Percentiles rank a stretch among this genome's conserved stretches.
Conservation (phyloP, 1,284 basidiomycete species). For the Malassezia arunalokei region DNA sequence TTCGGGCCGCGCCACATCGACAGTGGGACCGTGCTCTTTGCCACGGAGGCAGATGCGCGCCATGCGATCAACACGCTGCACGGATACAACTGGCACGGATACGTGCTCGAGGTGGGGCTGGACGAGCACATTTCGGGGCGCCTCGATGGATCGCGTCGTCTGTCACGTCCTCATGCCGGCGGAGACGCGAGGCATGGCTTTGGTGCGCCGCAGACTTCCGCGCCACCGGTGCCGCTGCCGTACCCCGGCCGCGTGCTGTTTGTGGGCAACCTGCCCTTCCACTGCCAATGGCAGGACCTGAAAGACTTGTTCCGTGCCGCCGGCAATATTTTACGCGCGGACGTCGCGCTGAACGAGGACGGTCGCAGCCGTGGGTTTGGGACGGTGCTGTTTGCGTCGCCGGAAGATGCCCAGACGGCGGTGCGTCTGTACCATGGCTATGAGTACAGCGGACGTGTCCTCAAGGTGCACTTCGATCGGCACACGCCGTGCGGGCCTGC, state of each 20-base stretch:
- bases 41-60: constrained; percentile 44
- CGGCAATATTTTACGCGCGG: constrained; percentile 75
- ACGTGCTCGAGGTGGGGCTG: constrained; percentile 33
- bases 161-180: neutral
- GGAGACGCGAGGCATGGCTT: neutral
- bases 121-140: neutral
- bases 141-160: neutral
- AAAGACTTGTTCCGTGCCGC: constrained; percentile 41
- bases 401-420: constrained; percentile 78
- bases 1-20: constrained; percentile 12
- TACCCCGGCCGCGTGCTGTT: constrained; percentile 43
- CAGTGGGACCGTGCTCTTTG: constrained; percentile 40
- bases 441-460: constrained; percentile 68
- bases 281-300: constrained; percentile 45
- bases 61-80: constrained; percentile 47
- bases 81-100: constrained; percentile 46
- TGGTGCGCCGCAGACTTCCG: neutral
- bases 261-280: constrained; percentile 43
- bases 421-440: constrained; percentile 54
- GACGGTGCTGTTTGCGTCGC: constrained; percentile 76
- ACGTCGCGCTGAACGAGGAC: constrained; percentile 80
- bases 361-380: constrained; percentile 85
- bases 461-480: constrained; percentile 72
- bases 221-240: constrained; percentile 6
- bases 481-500: constrained; percentile 20